These are phyloP conservation scores for Kernera saxatilis DNA, from an alignment of 345 rosid species.

Conservation along the genomic window DNA sequence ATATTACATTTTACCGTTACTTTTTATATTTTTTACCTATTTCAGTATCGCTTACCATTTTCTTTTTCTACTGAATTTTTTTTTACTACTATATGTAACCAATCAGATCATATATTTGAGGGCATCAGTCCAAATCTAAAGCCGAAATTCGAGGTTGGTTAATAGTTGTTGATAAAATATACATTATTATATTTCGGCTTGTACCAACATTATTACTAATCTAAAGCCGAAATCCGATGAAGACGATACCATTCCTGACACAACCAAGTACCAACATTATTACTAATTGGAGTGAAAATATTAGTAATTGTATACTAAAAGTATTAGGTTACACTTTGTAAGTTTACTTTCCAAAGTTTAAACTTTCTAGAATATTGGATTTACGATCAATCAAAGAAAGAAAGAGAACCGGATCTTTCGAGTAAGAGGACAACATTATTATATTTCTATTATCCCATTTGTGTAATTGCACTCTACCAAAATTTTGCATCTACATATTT, in stretches of 20 bases:
- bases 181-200: too few relatives aligned
- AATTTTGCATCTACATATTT: too few relatives aligned
- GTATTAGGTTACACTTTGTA: neutral
- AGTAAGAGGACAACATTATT: too few relatives aligned
- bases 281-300: neutral
- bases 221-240: neutral
- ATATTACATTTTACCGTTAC: too few relatives aligned
- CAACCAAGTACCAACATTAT: neutral
- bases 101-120: too few relatives aligned
- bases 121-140: neutral
- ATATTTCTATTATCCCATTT: neutral
- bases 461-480: neutral
- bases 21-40: too few relatives aligned
- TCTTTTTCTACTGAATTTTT: too few relatives aligned
- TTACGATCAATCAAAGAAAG: neutral
- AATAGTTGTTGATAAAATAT: neutral
- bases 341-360: neutral
- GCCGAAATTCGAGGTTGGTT: neutral
- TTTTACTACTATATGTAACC: too few relatives aligned
- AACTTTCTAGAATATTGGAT: neutral
- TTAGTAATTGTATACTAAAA: neutral
- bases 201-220: too few relatives aligned
- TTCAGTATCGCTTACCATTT: too few relatives aligned
- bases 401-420: neutral
- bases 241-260: neutral